Evolutionary conservation across 2,329 filamentous ascomycete genomes (phyloP), one percentile per base, ranked within the genome.

Genomic region (Hawksworthiomyces lignivorus): DNA sequence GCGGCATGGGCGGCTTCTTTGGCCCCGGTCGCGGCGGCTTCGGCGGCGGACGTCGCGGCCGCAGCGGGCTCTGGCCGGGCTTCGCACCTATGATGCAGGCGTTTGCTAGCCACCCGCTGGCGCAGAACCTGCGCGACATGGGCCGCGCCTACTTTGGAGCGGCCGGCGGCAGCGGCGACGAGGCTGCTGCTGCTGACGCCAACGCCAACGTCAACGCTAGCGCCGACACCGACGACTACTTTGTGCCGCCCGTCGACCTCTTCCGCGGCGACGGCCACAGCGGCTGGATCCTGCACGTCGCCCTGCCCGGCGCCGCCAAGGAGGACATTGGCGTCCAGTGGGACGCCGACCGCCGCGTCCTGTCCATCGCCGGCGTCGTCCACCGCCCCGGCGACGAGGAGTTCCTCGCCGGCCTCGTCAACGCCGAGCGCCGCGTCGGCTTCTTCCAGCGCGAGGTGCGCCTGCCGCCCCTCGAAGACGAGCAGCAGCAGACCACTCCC

Each of bases 281-380:
- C 24, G 62, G 76, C 12, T 88, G 80, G 57, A 66, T 87, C 32
- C 64, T 92, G 8, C 85, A 92, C 59, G 66, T 47, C 54, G 81
- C 84, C 1, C 70, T 94, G 0, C 84, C 87, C 0, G 87, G 87
- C 20, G 85, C 82, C 2, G 81, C 81, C 63, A 89, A 88, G 62
- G 75, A 86, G 53, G 46, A 53, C 54, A 67, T 92, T 6, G 82
- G 75, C 44, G 76, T 92, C 34, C 80, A 81, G 59, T 94, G 84
- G 76, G 78, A 90, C 51, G 70, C 75, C 0, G 81, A 86, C 45
- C 77, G 76, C 54, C 73, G 69, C 35, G 67, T 74, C 42, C 66
- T 94, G 31, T 76, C 71, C 52, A 65, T 94, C 41, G 72, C 80
- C 1, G 87, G 87, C 39, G 80, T 89, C 0, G 72, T 88, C 8